Conservation (phyloP, 2,329 filamentous ascomycete species). For the Gyromitra esculenta region DNA sequence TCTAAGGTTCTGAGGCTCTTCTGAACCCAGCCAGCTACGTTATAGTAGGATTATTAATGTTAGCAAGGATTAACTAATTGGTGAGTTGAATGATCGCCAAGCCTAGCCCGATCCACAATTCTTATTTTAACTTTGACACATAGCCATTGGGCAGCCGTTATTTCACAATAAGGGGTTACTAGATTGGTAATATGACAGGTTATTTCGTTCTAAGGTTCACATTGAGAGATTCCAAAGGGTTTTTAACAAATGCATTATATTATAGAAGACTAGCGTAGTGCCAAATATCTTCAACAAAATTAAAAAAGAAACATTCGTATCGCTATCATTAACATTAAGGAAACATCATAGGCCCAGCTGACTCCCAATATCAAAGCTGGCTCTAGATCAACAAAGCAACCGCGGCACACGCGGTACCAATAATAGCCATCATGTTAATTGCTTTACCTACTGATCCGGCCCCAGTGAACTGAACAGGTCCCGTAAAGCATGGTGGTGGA, state of each 20-base stretch:
- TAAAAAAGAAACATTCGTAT: constrained; percentile 1
- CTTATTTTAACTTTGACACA: constrained; percentile 25
- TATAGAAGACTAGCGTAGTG: not conserved
- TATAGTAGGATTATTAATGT: too few relatives aligned
- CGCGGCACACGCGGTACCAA: not conserved
- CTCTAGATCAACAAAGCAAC: constrained; percentile 17
- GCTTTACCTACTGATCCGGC: not conserved
- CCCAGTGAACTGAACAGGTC: constrained; percentile 11
- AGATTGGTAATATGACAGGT: not conserved
- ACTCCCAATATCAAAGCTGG: not conserved
- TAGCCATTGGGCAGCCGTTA: not conserved
- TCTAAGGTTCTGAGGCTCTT: not conserved
- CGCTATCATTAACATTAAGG: not conserved
- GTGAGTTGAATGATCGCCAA: not conserved
- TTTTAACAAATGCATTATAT: not conserved
- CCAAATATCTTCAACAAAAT: not conserved
- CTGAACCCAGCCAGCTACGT: not conserved
- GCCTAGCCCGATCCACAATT: constrained; percentile 7
- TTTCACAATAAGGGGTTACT: not conserved
- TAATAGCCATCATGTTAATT: constrained; percentile 6
- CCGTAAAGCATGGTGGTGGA: constrained; percentile 4
- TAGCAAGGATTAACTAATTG: not conserved
- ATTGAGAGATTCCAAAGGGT: not conserved
- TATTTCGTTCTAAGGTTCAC: not conserved
- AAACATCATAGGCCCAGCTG: not conserved